Base-by-base conservation (phyloP, 169 alveolate genomes). In the Theileria equi region DNA sequence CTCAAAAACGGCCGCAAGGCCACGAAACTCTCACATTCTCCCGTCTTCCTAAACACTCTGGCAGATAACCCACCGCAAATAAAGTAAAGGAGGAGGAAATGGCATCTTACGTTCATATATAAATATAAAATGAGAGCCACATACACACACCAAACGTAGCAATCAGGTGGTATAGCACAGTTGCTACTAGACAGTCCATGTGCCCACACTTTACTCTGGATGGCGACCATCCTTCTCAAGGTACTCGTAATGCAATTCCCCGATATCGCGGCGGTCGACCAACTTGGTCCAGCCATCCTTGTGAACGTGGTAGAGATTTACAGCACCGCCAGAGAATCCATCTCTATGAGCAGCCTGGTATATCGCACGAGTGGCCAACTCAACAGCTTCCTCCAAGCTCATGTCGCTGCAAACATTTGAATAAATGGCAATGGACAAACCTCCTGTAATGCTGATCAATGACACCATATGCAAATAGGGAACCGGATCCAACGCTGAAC, bases 311-410 rank as follows among this genome's bases (percentile, higher is more conserved):
- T 94, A 96, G 41, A 98, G 25, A 53, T 74, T 92, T 54, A 95
- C 98, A 66, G 91, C 94, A 49, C 99, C 99, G 29, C 99, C 99
- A 21, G 99, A 95, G 62, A 95, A 99, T 31, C 99, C 98, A 80
- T 98, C 99, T 77, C 98, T 92, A 78, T 94, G 97, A 13, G 99
- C 96, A 5, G 99, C 99, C 62, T 94, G 98, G 69, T 95, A 94
- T 72, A 98, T 98, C 19, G 99, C 98, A 61, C 98, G 90, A 36
- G 92, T 92, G 45, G 98, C 99, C 23, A 98, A 92, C 58, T 94
- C 98, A 29, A 96, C 98, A 0, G 99, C 99, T 65, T 98, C 98
- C 17, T 94, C 96, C 13, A 95, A 86, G 26, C 95, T 82, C 89
- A 97, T 65, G 82, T 96, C 98, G 67, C 90, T 74, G 60, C 23